A percentile compares a stretch with the other conserved stretches of the same genome.
Conservation (phyloP, 495 filamentous ascomycete species). For the Annulohypoxylon stygium region DNA sequence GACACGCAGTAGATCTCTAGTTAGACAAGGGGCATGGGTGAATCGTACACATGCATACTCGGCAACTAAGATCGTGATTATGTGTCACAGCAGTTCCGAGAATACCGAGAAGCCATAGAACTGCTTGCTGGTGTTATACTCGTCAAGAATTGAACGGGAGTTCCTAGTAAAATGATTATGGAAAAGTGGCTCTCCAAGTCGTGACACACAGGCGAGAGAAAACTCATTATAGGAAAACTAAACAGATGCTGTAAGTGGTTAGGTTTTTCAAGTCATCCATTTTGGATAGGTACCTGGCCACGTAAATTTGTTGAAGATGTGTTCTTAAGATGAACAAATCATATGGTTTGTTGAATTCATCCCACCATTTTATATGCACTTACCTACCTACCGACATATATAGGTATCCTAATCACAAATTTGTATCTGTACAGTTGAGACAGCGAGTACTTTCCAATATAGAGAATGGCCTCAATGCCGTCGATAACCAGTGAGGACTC, state of each 20-base stretch:
- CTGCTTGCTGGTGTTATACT: conserved; percentile 18
- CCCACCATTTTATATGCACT: neutral
- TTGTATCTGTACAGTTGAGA: neutral
- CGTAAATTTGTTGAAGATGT: neutral
- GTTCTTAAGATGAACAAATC: neutral
- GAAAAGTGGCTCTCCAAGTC: conserved; percentile 3
- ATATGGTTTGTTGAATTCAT: neutral
- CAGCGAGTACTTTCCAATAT: neutral
- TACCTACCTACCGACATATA: neutral
- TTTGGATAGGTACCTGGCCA: neutral
- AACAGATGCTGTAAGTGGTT: neutral
- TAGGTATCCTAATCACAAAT: neutral
- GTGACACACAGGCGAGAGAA: neutral
- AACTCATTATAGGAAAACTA: neutral
- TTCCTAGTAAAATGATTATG: conserved; percentile 22
- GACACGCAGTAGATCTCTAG: conserved; percentile 15
- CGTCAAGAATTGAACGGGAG: conserved; percentile 16
- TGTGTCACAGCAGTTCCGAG: conserved; percentile 40
- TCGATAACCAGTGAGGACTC: neutral
- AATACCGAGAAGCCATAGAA: conserved; percentile 37
- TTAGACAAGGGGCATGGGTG: conserved; percentile 12
- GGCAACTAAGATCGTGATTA: conserved; percentile 21
- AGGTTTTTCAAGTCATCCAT: neutral
- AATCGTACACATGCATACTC: conserved; percentile 19
- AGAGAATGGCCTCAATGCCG: neutral